Evolutionary conservation across 768 basidiomycete genomes (phyloP).

Genomic region (Boletus tomentosulus): DNA sequence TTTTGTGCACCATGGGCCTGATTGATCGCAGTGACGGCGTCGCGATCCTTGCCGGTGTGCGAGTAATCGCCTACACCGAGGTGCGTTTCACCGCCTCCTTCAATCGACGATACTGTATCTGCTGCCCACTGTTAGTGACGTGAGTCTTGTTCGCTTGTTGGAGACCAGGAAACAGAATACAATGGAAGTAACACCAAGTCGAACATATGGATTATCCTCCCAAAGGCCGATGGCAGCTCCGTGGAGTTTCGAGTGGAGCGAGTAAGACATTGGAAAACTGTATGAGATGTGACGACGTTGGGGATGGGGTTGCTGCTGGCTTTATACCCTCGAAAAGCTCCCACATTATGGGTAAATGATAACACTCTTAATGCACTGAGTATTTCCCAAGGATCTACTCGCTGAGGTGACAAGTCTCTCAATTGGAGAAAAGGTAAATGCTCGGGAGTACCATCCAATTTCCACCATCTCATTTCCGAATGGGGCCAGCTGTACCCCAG

Average conservation of each 20-base stretch:
- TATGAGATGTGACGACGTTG: neutral
- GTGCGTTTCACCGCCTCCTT: neutral
- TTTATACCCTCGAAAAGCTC: neutral
- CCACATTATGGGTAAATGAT: neutral
- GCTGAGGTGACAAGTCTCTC: neutral
- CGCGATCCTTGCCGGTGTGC: neutral
- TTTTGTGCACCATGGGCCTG: neutral
- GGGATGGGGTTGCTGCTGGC: neutral
- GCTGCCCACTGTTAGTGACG: neutral
- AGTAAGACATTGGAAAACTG: neutral
- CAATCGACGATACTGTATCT: neutral
- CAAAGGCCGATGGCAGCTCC: neutral
- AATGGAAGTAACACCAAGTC: neutral
- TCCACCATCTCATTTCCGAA: neutral
- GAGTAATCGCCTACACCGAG: neutral
- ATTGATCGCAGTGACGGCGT: neutral
- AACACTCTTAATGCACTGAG: neutral
- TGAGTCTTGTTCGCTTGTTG: neutral
- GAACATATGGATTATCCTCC: neutral
- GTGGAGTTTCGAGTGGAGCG: neutral
- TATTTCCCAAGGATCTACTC: neutral
- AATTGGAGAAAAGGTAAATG: neutral
- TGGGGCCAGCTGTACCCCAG: neutral
- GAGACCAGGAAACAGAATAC: neutral
- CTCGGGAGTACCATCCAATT: neutral